Percentiles rank a stretch among this genome's conserved stretches.
phyloP scores from a whole-genome alignment of 2,329 filamentous ascomycete genomes.

The Cercospora sesami region DNA sequence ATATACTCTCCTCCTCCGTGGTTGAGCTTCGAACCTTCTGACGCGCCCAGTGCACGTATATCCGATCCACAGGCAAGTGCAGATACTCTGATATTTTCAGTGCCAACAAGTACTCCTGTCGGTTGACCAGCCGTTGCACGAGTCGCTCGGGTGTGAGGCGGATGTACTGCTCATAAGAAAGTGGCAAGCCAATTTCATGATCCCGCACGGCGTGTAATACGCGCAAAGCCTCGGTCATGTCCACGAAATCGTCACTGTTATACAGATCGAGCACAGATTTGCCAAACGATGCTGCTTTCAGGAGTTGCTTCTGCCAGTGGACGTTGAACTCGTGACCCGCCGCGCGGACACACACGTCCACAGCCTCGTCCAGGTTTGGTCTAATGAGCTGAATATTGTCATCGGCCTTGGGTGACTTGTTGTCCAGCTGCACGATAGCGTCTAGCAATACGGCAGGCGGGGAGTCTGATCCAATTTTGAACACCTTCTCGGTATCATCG shows the following conservation, averaged over 20 bases:
- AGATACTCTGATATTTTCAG: constrained; percentile 86
- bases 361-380: constrained; percentile 82
- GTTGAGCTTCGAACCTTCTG: constrained; percentile 85
- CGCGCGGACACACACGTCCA: constrained; percentile 89
- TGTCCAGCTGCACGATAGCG: constrained; percentile 85
- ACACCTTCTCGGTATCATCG: constrained; percentile 69
- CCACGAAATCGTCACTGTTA: constrained; percentile 97
- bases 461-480: constrained; percentile 82
- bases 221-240: constrained; percentile 92
- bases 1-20: constrained; percentile 85
- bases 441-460: constrained; percentile 91
- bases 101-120: constrained; percentile 87
- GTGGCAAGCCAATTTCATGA: constrained; percentile 83
- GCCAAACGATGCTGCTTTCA: constrained; percentile 96
- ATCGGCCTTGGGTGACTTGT: constrained; percentile 93
- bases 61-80: constrained; percentile 78
- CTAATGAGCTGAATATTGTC: constrained; percentile 96
- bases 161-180: constrained; percentile 93
- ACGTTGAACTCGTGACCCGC: constrained; percentile 88
- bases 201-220: constrained; percentile 90
- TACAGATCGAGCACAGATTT: constrained; percentile 97
- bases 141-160: constrained; percentile 85
- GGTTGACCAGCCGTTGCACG: constrained; percentile 80
- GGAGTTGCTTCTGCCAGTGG: constrained; percentile 89
- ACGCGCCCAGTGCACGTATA: constrained; percentile 96